These are phyloP conservation scores for Primulina eburnea DNA, from an alignment of 257 asterid species.

Conservation along the genomic window DNA sequence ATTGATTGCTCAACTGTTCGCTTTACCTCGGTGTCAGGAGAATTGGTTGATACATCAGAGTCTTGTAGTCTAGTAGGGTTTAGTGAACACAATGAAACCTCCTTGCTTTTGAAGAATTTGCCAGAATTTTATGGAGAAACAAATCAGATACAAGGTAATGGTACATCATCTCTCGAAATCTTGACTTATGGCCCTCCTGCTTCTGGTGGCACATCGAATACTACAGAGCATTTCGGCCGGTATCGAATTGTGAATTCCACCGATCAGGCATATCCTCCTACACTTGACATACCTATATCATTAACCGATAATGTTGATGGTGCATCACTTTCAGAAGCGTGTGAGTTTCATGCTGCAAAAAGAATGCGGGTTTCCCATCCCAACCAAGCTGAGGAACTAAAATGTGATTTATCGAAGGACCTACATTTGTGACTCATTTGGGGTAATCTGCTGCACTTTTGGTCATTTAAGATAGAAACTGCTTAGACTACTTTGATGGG, in stretches of 20 bases:
- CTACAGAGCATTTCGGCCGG: constrained; percentile 9
- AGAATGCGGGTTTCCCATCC: constrained; percentile 41
- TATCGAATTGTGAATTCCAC: constrained; percentile 2
- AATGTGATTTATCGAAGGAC: constrained; percentile 32
- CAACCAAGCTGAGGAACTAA: constrained; percentile 34
- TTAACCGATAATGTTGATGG: constrained; percentile 7
- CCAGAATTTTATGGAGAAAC: constrained; percentile 25
- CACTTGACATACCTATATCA: not conserved
- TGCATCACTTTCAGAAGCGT: constrained; percentile 29
- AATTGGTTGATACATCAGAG: constrained; percentile 28
- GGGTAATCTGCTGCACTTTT: not conserved
- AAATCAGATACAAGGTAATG: constrained; percentile 18
- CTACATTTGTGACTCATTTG: constrained; percentile 36
- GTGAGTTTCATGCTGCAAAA: constrained; percentile 46
- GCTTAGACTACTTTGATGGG: not conserved
- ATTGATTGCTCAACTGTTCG: constrained; percentile 26
- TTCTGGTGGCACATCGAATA: constrained; percentile 23
- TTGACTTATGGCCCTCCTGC: constrained; percentile 3
- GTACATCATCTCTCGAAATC: constrained; percentile 2
- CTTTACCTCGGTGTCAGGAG: constrained; percentile 29
- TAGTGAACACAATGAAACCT: constrained; percentile 21
- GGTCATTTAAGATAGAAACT: not conserved
- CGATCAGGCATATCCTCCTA: not conserved
- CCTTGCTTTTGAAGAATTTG: constrained; percentile 23
- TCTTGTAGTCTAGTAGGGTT: constrained; percentile 22